Evolutionary conservation across 176 grass and related monocot species (phyloP).

Genomic region (Avena eriantha): DNA sequence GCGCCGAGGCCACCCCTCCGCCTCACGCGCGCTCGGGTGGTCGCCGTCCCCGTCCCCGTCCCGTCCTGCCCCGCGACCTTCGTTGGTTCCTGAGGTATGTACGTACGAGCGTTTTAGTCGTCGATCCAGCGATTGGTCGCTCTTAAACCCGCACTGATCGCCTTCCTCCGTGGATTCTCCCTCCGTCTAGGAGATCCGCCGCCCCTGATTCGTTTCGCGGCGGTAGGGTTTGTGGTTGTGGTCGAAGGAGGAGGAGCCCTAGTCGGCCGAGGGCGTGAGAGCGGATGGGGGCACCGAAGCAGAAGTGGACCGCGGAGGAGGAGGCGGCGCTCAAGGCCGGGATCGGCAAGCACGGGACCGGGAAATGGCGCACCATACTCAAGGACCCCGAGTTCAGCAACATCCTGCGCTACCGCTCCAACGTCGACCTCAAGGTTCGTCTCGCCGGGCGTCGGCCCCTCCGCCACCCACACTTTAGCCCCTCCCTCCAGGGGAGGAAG

Average conservation of each 20-base stretch:
- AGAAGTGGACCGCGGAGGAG: constrained; percentile 95
- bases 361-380: constrained; percentile 90
- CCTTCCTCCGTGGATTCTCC: no score
- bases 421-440: constrained; percentile 88
- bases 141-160: neutral
- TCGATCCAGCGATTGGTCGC: neutral
- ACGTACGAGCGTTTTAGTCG: neutral
- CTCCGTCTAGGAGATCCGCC: neutral
- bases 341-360: constrained; percentile 80
- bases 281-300: constrained; percentile 83
- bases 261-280: neutral
- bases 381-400: constrained; percentile 76
- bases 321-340: constrained; percentile 87
- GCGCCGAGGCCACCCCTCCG: neutral
- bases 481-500: neutral
- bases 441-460: accelerated
- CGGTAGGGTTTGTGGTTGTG: no score
- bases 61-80: neutral
- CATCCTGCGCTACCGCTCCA: constrained; percentile 68
- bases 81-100: neutral
- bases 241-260: neutral
- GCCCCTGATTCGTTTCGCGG: neutral
- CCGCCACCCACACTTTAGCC: neutral
- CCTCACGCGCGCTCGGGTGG: neutral
- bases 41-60: neutral